Evolutionary conservation across 768 basidiomycete genomes (phyloP).

Genomic region (Tremella yokohamensis): DNA sequence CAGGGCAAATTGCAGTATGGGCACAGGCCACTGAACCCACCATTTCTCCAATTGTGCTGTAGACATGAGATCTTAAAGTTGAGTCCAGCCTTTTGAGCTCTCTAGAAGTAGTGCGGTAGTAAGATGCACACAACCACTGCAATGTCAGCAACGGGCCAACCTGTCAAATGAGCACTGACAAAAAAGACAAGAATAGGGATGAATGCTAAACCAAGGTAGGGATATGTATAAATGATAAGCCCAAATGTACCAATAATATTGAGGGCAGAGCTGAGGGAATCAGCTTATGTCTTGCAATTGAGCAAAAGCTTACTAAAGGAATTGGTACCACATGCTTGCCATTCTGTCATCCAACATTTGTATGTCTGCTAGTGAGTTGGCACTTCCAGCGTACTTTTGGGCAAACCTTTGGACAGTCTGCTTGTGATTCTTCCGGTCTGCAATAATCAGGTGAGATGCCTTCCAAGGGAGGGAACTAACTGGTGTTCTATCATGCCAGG

Average conservation of each 20-base stretch:
- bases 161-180: slow-evolving; percentile 11
- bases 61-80: slow-evolving; percentile 24
- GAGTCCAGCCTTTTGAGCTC: slow-evolving; percentile 41
- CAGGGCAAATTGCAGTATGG: neutral
- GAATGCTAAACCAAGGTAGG: slow-evolving; percentile 39
- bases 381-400: neutral
- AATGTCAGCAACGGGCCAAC: neutral
- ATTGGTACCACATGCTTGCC: slow-evolving; percentile 24
- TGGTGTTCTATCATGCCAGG: slow-evolving; percentile 68
- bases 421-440: slow-evolving; percentile 41
- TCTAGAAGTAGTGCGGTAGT: slow-evolving; percentile 32
- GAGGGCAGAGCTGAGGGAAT: slow-evolving; percentile 21
- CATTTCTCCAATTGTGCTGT: slow-evolving; percentile 31
- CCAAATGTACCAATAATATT: slow-evolving; percentile 39
- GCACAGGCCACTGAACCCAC: too few species aligned
- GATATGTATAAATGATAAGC: slow-evolving; percentile 41
- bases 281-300: slow-evolving; percentile 8
- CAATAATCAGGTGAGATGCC: neutral
- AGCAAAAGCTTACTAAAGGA: slow-evolving; percentile 17
- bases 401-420: slow-evolving; percentile 40
- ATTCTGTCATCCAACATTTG: slow-evolving; percentile 48
- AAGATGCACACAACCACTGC: slow-evolving; percentile 30
- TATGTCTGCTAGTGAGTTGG: slow-evolving; percentile 34
- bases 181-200: slow-evolving; percentile 33
- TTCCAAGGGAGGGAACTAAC: slow-evolving; percentile 3